phyloP scores from a whole-genome alignment of 202 grass and related monocot species.

The Dendrocalamus latiflorus region DNA sequence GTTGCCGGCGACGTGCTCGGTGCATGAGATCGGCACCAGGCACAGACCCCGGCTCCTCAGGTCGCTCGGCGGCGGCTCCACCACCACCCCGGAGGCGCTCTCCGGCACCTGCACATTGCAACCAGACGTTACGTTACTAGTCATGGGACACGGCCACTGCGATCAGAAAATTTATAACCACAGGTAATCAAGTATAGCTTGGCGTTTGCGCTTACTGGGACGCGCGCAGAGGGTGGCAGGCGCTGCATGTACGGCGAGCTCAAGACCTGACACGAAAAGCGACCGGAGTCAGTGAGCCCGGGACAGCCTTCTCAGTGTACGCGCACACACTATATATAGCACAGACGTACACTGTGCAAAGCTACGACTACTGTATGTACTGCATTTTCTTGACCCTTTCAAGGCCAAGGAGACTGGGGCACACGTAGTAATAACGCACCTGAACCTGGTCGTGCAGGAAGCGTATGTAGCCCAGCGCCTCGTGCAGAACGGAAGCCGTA shows the following conservation, averaged over 20 bases:
- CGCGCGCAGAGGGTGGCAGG: conserved; percentile 49
- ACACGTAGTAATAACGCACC: conserved; percentile 30
- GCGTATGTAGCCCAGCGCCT: conserved; percentile 96
- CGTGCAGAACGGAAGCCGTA: conserved; percentile 89
- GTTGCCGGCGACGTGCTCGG: conserved; percentile 58
- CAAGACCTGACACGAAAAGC: conserved; percentile 61
- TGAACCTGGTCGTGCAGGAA: conserved; percentile 95
- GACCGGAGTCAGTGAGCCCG: conserved; percentile 9
- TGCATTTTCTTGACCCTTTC: background rate
- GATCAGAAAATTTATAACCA: background rate
- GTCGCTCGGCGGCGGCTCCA: conserved; percentile 18
- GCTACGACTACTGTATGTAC: background rate
- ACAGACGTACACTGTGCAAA: background rate
- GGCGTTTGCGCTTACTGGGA: conserved; percentile 33
- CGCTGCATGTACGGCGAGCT: conserved; percentile 83
- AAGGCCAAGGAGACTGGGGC: background rate
- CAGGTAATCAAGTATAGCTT: background rate
- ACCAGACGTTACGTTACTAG: background rate
- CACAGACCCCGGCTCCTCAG: conserved; percentile 78
- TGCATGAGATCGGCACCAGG: conserved; percentile 72
- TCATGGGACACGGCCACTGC: background rate
- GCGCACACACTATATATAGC: background rate
- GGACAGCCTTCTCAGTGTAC: background rate
- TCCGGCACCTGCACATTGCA: background rate
- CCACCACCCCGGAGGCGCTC: conserved; percentile 5